These are phyloP conservation scores for Tricholoma sp. DNA, from an alignment of 768 basidiomycete species.

Conservation along the genomic window DNA sequence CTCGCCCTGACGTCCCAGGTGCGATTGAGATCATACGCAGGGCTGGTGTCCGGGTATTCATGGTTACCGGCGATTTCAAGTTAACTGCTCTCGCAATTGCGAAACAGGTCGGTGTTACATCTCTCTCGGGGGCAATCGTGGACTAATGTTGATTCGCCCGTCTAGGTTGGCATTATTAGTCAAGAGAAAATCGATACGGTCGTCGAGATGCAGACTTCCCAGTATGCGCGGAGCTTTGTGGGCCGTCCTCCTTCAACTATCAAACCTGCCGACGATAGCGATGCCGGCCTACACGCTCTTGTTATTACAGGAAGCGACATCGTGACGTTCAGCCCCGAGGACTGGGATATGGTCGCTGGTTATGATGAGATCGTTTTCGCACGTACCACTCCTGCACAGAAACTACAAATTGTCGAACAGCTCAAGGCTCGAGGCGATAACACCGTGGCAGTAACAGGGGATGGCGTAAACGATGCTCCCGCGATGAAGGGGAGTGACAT, in stretches of 20 bases:
- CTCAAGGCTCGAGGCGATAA: conserved; percentile 43
- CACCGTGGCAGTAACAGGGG: conserved; percentile 61
- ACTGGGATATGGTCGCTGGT: background rate
- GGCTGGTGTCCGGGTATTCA: conserved; percentile 58
- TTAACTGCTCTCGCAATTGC: conserved; percentile 62
- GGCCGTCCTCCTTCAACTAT: background rate
- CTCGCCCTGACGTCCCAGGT: conserved; percentile 48
- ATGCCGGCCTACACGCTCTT: conserved; percentile 28
- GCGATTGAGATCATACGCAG: conserved; percentile 45
- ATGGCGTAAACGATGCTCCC: conserved; percentile 60
- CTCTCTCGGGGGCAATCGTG: conserved; percentile 11
- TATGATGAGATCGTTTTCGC: conserved; percentile 51
- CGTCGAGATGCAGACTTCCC: background rate
- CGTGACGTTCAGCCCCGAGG: conserved; percentile 2
- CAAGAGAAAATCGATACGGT: background rate
- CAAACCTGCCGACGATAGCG: background rate
- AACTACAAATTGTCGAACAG: conserved; percentile 57
- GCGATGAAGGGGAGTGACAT: conserved; percentile 57
- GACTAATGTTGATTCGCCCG: background rate
- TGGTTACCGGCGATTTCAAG: conserved; percentile 59
- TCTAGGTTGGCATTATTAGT: background rate
- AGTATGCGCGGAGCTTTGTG: background rate
- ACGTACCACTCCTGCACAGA: conserved; percentile 59
- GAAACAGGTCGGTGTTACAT: conserved; percentile 51
- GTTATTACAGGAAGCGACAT: conserved; percentile 30